Percentiles rank a stretch among this genome's conserved stretches.
These are phyloP conservation scores for Cutaneotrichosporon cyanovorans DNA, from an alignment of 1,284 basidiomycete species.

Conservation along the genomic window DNA sequence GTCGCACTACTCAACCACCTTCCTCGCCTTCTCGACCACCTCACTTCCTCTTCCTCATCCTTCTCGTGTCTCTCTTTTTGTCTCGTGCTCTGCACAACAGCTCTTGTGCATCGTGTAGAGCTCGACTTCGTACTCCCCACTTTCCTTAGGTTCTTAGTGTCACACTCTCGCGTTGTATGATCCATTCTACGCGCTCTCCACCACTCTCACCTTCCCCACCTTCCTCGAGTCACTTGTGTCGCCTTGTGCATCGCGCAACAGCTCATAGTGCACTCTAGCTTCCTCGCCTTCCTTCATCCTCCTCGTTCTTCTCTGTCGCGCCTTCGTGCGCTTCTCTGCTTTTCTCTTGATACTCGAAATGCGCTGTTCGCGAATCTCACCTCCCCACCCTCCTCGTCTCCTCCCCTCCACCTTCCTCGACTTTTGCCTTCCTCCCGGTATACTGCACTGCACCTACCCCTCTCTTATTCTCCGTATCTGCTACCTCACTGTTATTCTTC, in stretches of 20 bases:
- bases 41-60: background rate
- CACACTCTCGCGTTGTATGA: background rate
- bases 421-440: background rate
- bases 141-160: no score
- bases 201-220: background rate
- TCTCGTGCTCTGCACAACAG: background rate
- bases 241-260: background rate
- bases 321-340: no score
- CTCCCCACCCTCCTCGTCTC: background rate
- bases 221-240: constrained; percentile 37
- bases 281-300: no score
- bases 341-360: no score
- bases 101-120: no score
- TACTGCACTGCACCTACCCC: background rate
- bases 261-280: no score
- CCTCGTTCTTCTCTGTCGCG: no score
- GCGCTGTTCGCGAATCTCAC: no score
- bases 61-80: constrained; percentile 39
- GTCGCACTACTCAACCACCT: background rate
- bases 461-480: background rate
- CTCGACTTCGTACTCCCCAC: no score
- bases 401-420: background rate
- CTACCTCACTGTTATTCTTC: background rate
- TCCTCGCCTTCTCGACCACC: background rate
- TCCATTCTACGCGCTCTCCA: constrained; percentile 1